phyloP scores from a whole-genome alignment of 306 rosid species.

The Casuarina equisetifolia region DNA sequence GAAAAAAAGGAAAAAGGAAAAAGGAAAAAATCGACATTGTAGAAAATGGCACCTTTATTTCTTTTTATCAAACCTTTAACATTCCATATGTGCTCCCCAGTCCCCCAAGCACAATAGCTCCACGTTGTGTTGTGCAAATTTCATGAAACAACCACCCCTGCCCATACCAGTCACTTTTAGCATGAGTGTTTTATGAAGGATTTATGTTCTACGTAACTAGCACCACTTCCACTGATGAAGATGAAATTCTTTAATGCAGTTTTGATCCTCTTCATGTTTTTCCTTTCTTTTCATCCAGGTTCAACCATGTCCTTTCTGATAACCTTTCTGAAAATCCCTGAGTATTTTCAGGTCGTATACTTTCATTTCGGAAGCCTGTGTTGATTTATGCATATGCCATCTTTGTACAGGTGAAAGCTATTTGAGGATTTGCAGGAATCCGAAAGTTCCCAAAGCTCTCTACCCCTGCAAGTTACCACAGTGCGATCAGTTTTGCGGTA shows the following conservation, averaged over 20 bases:
- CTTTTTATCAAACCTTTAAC: no score
- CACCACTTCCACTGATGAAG: neutral
- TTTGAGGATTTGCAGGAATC: neutral
- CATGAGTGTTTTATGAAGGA: neutral
- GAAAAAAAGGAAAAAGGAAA: no score
- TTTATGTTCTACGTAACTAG: neutral
- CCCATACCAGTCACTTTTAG: neutral
- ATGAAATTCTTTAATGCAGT: neutral
- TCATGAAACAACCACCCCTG: no score
- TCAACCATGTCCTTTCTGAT: neutral
- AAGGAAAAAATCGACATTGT: no score
- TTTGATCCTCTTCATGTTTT: conserved; percentile 3
- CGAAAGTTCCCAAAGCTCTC: neutral
- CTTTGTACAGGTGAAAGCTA: neutral
- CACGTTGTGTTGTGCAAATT: no score
- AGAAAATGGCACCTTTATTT: no score
- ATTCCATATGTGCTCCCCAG: no score
- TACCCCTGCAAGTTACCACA: neutral
- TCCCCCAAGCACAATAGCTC: no score
- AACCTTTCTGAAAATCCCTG: no score
- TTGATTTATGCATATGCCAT: neutral
- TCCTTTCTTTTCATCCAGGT: neutral
- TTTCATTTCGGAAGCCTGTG: no score
- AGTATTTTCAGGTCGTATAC: no score
- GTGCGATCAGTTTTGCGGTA: neutral